Conservation (phyloP, 495 filamentous ascomycete species). For the Durotheca rogersii region DNA sequence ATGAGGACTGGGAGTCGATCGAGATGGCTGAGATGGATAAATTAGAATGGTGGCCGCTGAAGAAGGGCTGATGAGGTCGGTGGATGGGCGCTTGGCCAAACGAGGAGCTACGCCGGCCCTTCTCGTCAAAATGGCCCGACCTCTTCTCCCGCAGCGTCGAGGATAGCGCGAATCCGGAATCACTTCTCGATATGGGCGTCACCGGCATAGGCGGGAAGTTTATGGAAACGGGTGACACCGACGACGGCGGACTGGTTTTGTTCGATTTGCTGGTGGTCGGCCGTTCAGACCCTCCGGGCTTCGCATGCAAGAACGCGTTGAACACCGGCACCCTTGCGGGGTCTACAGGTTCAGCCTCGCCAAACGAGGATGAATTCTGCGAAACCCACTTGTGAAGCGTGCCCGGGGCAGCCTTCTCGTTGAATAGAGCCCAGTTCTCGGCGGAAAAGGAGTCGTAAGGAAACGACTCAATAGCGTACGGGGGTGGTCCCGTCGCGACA, state of each 20-base stretch:
- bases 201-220: slow-evolving; percentile 73
- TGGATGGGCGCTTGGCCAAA: slow-evolving; percentile 72
- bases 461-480: slow-evolving; percentile 88
- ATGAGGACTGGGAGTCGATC: slow-evolving; percentile 70
- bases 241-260: slow-evolving; percentile 79
- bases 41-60: slow-evolving; percentile 73
- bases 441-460: slow-evolving; percentile 86
- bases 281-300: slow-evolving; percentile 67
- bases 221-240: slow-evolving; percentile 78
- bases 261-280: slow-evolving; percentile 78
- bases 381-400: slow-evolving; percentile 80
- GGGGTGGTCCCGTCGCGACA: slow-evolving; percentile 82
- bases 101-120: slow-evolving; percentile 83
- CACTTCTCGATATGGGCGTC: slow-evolving; percentile 78
- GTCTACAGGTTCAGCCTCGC: slow-evolving; percentile 59
- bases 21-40: slow-evolving; percentile 81
- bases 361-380: slow-evolving; percentile 86
- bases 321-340: slow-evolving; percentile 58
- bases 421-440: slow-evolving; percentile 79
- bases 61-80: slow-evolving; percentile 81
- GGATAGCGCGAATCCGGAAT: slow-evolving; percentile 84
- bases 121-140: slow-evolving; percentile 87
- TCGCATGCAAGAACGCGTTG: slow-evolving; percentile 86
- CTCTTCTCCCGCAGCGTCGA: slow-evolving; percentile 88
- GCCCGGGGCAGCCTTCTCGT: slow-evolving; percentile 64